These are phyloP conservation scores for Hippophae tibetana DNA, from an alignment of 306 rosid species.

Conservation along the genomic window DNA sequence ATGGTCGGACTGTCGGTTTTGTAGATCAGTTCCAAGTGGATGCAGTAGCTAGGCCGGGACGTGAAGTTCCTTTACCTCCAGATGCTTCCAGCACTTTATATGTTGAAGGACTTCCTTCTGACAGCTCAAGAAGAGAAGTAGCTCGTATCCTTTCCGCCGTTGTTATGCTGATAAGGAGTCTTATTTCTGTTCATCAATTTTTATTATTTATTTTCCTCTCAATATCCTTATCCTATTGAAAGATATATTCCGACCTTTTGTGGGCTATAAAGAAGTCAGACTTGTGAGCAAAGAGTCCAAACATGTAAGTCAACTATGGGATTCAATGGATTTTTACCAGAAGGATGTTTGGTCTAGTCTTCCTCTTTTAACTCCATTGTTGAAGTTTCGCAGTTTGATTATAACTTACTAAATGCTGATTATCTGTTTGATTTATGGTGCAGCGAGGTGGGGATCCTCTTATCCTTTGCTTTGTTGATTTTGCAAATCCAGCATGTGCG, in stretches of 20 bases:
- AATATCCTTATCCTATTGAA: slow-evolving; percentile 23
- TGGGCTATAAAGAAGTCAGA: slow-evolving; percentile 88
- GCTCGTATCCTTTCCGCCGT: slow-evolving; percentile 67
- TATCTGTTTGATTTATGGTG: slow-evolving; percentile 19
- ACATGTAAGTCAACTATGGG: slow-evolving; percentile 44
- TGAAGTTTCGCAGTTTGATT: neutral
- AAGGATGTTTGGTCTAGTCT: slow-evolving; percentile 6
- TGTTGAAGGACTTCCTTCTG: slow-evolving; percentile 88
- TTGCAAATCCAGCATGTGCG: slow-evolving; percentile 75
- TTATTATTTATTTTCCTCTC: slow-evolving; percentile 3
- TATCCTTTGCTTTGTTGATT: slow-evolving; percentile 86
- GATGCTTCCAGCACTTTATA: slow-evolving; percentile 88
- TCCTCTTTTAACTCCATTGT: slow-evolving; percentile 12
- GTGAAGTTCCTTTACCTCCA: slow-evolving; percentile 67
- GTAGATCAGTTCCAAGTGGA: slow-evolving; percentile 56
- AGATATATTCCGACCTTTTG: slow-evolving; percentile 95
- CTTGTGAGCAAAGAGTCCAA: slow-evolving; percentile 81
- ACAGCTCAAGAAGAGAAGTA: slow-evolving; percentile 74
- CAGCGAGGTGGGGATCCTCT: slow-evolving; percentile 93
- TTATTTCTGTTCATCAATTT: slow-evolving; percentile 7
- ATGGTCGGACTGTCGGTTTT: slow-evolving; percentile 43
- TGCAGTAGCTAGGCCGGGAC: slow-evolving; percentile 51
- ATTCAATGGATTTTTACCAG: neutral
- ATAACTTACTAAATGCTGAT: slow-evolving; percentile 2
- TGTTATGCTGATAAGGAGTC: slow-evolving; percentile 10